A percentile compares a stretch with the other conserved stretches of the same genome.
phyloP scores from a whole-genome alignment of 306 rosid genomes.

The Spatholobus suberectus region DNA sequence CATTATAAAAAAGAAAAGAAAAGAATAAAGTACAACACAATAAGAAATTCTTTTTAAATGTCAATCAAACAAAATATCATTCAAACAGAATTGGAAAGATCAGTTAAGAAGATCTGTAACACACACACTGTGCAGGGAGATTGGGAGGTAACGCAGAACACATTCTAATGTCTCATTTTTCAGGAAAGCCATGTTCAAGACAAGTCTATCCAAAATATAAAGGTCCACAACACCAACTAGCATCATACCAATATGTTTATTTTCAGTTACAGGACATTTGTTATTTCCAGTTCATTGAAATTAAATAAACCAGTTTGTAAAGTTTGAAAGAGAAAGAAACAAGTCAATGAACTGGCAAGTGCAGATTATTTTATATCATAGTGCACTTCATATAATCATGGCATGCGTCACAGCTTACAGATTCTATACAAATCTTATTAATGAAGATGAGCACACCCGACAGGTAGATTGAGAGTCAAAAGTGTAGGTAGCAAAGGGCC shows the following conservation, averaged over 20 bases:
- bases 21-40: background rate
- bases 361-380: slow-evolving; percentile 21
- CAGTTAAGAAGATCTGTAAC: slow-evolving; percentile 8
- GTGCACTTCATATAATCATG: slow-evolving; percentile 18
- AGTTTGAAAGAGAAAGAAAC: slow-evolving; percentile 12
- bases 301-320: slow-evolving; percentile 8
- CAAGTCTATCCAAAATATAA: background rate
- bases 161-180: background rate
- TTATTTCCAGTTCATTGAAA: slow-evolving; percentile 34
- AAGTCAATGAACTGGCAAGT: background rate
- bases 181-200: background rate
- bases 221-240: background rate
- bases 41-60: background rate
- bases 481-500: background rate
- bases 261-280: background rate
- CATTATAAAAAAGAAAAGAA: background rate
- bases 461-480: slow-evolving; percentile 16
- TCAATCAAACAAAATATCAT: slow-evolving; percentile 15
- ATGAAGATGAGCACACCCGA: slow-evolving; percentile 29
- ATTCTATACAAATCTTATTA: slow-evolving; percentile 16
- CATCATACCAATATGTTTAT: background rate
- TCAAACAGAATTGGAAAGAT: slow-evolving; percentile 11
- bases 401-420: slow-evolving; percentile 11
- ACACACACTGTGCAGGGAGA: background rate
- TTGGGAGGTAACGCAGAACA: slow-evolving; percentile 24